Evolutionary conservation across 2,329 filamentous ascomycete species (phyloP).

Genomic region (Ophiocordyceps camponoti-leonardi): DNA sequence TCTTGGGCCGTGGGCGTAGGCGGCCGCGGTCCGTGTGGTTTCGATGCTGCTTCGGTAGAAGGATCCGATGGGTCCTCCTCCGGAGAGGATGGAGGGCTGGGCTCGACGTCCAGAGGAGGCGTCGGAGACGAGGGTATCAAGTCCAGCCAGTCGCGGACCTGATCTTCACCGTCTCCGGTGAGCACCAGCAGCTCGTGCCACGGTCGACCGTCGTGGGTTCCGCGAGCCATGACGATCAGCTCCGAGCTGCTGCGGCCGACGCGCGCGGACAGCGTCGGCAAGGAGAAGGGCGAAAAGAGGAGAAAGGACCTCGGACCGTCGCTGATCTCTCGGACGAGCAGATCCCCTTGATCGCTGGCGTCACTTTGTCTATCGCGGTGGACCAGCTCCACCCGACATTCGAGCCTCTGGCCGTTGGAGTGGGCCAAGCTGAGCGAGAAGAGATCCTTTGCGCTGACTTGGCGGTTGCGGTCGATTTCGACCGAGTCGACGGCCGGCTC

Average conservation of each 20-base stretch:
- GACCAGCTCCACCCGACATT: conserved; percentile 76
- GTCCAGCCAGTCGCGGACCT: conserved; percentile 71
- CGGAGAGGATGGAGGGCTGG: conserved; percentile 9
- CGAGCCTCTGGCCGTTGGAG: conserved; percentile 76
- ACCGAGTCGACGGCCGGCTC: conserved; percentile 47
- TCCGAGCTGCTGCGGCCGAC: conserved; percentile 53
- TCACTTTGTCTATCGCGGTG: conserved; percentile 64
- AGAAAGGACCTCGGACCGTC: conserved; percentile 58
- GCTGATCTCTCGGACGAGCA: conserved; percentile 88
- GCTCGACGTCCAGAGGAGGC: conserved; percentile 23
- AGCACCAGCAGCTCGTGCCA: conserved; percentile 82
- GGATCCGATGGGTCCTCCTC: conserved; percentile 11
- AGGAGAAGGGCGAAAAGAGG: conserved; percentile 75
- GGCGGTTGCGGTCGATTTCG: conserved; percentile 55
- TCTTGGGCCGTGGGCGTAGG: conserved; percentile 6
- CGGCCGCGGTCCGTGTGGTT: conserved; percentile 8
- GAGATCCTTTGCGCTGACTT: conserved; percentile 77
- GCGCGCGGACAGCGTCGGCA: conserved; percentile 59
- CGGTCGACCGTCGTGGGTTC: conserved; percentile 41
- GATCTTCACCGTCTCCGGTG: conserved; percentile 56
- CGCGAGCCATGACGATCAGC: conserved; percentile 76
- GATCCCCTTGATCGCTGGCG: conserved; percentile 53
- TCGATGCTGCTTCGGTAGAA: conserved; percentile 13
- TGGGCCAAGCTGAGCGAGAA: conserved; percentile 77
- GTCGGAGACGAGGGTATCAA: conserved; percentile 45